These are phyloP conservation scores for Scheffersomyces parashehatae DNA, from an alignment of 1,139 yeast genomes.

Conservation along the genomic window DNA sequence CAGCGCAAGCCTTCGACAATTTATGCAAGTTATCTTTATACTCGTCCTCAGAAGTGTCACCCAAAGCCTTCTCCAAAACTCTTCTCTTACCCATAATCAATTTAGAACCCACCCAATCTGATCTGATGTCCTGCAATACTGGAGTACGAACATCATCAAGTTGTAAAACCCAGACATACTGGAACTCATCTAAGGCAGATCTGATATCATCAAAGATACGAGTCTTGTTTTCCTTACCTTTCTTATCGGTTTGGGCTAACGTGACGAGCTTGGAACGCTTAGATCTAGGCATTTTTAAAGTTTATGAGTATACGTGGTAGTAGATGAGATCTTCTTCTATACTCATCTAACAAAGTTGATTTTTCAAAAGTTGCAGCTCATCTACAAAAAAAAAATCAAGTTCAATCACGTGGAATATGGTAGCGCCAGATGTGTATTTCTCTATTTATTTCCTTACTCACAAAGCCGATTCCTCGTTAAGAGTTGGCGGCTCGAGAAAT, in stretches of 20 bases:
- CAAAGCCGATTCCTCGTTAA: too few relatives aligned
- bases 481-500: too few relatives aligned
- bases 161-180: slow-evolving; percentile 81
- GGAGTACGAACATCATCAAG: slow-evolving; percentile 95
- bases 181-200: slow-evolving; percentile 71
- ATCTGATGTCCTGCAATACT: slow-evolving; percentile 87
- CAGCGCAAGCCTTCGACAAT: slow-evolving; percentile 58
- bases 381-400: slow-evolving; percentile 8
- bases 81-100: slow-evolving; percentile 88
- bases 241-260: slow-evolving; percentile 94
- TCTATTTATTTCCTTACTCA: too few relatives aligned
- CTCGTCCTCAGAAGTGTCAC: slow-evolving; percentile 84
- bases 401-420: slow-evolving; percentile 1
- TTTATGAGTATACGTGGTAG: not conserved
- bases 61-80: slow-evolving; percentile 89
- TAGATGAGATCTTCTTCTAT: not conserved
- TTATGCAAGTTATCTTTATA: slow-evolving; percentile 80
- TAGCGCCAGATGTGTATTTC: too few relatives aligned
- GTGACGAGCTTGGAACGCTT: slow-evolving; percentile 92
- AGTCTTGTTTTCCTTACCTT: slow-evolving; percentile 90
- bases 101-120: slow-evolving; percentile 90
- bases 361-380: slow-evolving; percentile 9
- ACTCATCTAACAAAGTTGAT: not conserved
- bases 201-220: slow-evolving; percentile 89
- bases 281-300: slow-evolving; percentile 82